Conservation (phyloP, 2,329 filamentous ascomycete genomes). For the Curvularia eragrostidis region DNA sequence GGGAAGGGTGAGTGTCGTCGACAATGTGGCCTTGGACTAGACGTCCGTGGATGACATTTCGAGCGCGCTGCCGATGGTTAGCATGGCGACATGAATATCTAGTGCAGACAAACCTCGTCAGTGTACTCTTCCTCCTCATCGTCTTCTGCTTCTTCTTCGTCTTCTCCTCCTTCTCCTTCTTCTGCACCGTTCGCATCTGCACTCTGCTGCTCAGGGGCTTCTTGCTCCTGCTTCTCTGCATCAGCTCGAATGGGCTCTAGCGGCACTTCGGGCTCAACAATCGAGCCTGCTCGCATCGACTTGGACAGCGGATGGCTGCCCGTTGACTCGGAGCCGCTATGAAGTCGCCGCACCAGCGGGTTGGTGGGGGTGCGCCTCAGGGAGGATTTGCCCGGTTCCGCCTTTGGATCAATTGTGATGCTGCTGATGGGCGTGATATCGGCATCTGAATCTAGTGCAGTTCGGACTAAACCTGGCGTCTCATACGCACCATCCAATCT, state of each 20-base stretch:
- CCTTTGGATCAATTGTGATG: conserved; percentile 33
- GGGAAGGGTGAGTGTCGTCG: conserved; percentile 88
- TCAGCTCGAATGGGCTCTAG: conserved; percentile 34
- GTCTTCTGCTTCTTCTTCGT: no score
- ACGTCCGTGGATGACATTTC: conserved; percentile 89
- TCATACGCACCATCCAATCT: conserved; percentile 53
- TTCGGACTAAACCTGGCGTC: conserved; percentile 40
- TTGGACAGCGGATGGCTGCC: conserved; percentile 45
- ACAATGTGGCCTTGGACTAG: conserved; percentile 95
- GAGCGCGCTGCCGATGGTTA: conserved; percentile 63
- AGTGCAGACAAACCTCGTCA: conserved; percentile 62
- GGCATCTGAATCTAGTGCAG: conserved; percentile 43
- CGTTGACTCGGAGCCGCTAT: conserved; percentile 34
- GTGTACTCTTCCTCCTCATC: conserved; percentile 61
- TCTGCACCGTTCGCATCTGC: conserved; percentile 36
- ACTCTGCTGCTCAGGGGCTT: conserved; percentile 21
- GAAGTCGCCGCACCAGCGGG: conserved; percentile 39
- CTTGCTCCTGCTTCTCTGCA: conserved; percentile 27
- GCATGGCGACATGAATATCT: neutral
- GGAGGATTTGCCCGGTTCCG: conserved; percentile 39
- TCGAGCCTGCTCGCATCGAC: conserved; percentile 45
- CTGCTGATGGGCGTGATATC: conserved; percentile 42
- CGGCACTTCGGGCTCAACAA: conserved; percentile 42
- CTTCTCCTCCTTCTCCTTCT: no score
- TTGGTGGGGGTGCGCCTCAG: conserved; percentile 34